Conservation (phyloP, 2,329 filamentous ascomycete genomes). For the Beauveria pseudobassiana region DNA sequence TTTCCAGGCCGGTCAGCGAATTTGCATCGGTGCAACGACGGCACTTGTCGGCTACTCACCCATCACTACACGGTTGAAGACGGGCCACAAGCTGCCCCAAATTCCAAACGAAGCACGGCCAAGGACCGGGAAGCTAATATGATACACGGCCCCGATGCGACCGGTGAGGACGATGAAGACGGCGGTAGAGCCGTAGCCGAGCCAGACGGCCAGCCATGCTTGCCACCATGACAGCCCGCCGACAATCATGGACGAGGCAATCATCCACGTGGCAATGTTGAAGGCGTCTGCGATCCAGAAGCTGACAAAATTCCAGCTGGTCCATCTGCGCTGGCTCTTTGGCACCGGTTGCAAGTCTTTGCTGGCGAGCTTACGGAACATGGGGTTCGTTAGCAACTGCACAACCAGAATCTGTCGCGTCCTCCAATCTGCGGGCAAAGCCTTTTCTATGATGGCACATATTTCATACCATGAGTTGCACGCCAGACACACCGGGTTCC, state of each 20-base stretch:
- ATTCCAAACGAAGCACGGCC: conserved; percentile 75
- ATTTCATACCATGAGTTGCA: conserved; percentile 9
- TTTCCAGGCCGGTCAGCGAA: conserved; percentile 18
- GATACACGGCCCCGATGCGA: conserved; percentile 78
- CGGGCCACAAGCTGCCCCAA: conserved; percentile 83
- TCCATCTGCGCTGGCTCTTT: conserved; percentile 72
- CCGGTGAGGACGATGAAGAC: conserved; percentile 71
- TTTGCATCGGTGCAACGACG: too few relatives aligned
- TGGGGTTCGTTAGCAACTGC: background rate
- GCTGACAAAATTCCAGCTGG: conserved; percentile 77
- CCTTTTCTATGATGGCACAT: background rate
- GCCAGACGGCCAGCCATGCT: conserved; percentile 77
- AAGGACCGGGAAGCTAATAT: conserved; percentile 82
- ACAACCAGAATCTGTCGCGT: background rate
- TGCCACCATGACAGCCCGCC: conserved; percentile 84
- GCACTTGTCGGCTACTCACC: conserved; percentile 26
- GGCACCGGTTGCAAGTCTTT: conserved; percentile 77
- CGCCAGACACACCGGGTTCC: conserved; percentile 1
- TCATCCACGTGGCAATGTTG: conserved; percentile 95
- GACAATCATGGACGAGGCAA: conserved; percentile 74
- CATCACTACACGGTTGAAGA: conserved; percentile 83
- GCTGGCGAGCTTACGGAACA: conserved; percentile 57
- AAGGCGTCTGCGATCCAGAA: conserved; percentile 84
- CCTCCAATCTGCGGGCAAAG: background rate
- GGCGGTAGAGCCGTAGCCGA: conserved; percentile 73